A percentile compares a stretch with the other conserved stretches of the same genome.
phyloP scores from a whole-genome alignment of 2,329 filamentous ascomycete species.

The Colletotrichum destructivum region DNA sequence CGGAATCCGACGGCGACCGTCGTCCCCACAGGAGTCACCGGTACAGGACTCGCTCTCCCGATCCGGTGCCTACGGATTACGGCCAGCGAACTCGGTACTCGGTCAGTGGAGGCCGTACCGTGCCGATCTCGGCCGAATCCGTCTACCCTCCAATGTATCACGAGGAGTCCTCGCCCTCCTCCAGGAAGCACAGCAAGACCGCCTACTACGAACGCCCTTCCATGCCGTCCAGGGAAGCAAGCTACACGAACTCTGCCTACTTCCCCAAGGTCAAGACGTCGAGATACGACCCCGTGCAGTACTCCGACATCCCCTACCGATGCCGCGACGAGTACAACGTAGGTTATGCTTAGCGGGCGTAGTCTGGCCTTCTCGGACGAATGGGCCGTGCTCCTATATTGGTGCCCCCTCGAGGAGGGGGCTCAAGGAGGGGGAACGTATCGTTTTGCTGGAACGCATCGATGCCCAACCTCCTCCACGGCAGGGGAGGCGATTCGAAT shows the following conservation, averaged over 20 bases:
- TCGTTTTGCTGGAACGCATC: slow-evolving; percentile 35
- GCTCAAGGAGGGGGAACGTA: slow-evolving; percentile 19
- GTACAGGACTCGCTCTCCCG: slow-evolving; percentile 54
- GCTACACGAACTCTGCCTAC: slow-evolving; percentile 48
- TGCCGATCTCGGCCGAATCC: slow-evolving; percentile 41
- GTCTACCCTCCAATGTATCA: slow-evolving; percentile 47
- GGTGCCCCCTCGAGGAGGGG: slow-evolving; percentile 17
- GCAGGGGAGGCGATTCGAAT: slow-evolving; percentile 2
- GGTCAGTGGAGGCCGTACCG: slow-evolving; percentile 46
- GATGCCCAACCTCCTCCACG: slow-evolving; percentile 1
- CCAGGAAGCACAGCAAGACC: slow-evolving; percentile 23
- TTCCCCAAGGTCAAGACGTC: slow-evolving; percentile 54
- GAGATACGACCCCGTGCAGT: slow-evolving; percentile 52
- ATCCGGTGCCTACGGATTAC: slow-evolving; percentile 43
- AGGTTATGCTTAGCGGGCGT: not conserved
- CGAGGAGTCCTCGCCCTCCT: slow-evolving; percentile 28
- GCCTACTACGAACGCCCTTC: slow-evolving; percentile 46
- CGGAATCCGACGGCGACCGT: slow-evolving; percentile 53
- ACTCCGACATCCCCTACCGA: slow-evolving; percentile 47
- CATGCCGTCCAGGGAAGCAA: slow-evolving; percentile 50
- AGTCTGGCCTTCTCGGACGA: not conserved
- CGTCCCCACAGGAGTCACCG: slow-evolving; percentile 52
- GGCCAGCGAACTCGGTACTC: slow-evolving; percentile 32
- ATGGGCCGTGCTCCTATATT: not conserved
- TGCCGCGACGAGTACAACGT: slow-evolving; percentile 46